Percentiles rank a stretch among this genome's conserved stretches.
These are phyloP conservation scores for Penicillium sclerotigenum DNA, from an alignment of 2,329 filamentous ascomycete genomes.

Conservation along the genomic window DNA sequence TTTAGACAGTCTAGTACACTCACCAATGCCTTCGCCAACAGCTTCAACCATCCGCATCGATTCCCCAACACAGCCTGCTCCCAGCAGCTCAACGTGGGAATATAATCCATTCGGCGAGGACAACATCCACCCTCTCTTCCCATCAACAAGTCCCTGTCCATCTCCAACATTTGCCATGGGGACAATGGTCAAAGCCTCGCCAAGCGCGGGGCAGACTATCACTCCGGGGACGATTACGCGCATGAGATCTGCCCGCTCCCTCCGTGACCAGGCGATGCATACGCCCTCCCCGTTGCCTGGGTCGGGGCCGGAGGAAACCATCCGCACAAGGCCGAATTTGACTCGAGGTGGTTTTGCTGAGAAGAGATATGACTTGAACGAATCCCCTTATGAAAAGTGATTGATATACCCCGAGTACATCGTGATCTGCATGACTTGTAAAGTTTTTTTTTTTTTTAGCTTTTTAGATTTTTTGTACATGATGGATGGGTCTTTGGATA, in stretches of 20 bases:
- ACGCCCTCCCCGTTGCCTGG: slow-evolving; percentile 11
- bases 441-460: slow-evolving; percentile 1
- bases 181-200: slow-evolving; percentile 56
- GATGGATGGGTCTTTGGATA: not conserved
- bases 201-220: slow-evolving; percentile 54
- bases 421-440: slow-evolving; percentile 1
- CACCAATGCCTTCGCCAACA: slow-evolving; percentile 17
- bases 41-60: slow-evolving; percentile 21
- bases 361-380: slow-evolving; percentile 29
- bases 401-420: slow-evolving; percentile 6
- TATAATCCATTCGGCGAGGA: slow-evolving; percentile 41
- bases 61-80: slow-evolving; percentile 10
- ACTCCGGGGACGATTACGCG: slow-evolving; percentile 37
- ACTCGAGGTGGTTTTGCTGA: slow-evolving; percentile 20
- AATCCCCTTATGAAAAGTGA: slow-evolving; percentile 31
- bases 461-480: slow-evolving; percentile 9
- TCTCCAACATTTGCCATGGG: slow-evolving; percentile 51
- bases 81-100: slow-evolving; percentile 13
- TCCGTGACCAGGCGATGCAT: slow-evolving; percentile 20
- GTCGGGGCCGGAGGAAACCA: not conserved
- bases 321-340: not conserved
- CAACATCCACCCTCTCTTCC: slow-evolving; percentile 59
- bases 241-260: slow-evolving; percentile 36
- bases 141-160: slow-evolving; percentile 52
- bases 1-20: slow-evolving; percentile 25